Evolutionary conservation across 2,329 filamentous ascomycete genomes (phyloP).

Genomic region (Botrytis porri): DNA sequence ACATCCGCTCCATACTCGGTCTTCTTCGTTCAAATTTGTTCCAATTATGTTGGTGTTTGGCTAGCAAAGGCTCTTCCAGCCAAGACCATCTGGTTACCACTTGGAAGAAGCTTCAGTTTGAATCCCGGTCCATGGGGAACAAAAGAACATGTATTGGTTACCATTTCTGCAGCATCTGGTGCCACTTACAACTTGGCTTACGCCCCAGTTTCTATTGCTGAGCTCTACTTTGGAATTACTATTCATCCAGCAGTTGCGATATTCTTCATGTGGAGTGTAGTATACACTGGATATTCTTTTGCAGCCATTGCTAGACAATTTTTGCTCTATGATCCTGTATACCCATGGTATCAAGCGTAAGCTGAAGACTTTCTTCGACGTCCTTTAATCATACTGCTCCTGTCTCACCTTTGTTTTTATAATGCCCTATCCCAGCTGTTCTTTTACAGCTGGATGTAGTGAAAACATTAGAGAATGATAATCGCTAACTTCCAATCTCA

Average conservation of each 20-base stretch:
- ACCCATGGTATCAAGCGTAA: slow-evolving; percentile 45
- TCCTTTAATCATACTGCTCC: not conserved
- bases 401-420: not conserved
- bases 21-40: slow-evolving; percentile 57
- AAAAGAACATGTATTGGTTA: slow-evolving; percentile 37
- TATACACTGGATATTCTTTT: slow-evolving; percentile 57
- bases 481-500: not conserved
- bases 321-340: slow-evolving; percentile 56
- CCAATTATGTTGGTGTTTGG: slow-evolving; percentile 47
- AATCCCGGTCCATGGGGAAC: slow-evolving; percentile 36
- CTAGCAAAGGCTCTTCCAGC: slow-evolving; percentile 46
- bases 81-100: slow-evolving; percentile 45
- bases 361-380: not conserved
- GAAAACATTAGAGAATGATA: not conserved
- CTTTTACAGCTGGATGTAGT: not conserved
- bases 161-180: slow-evolving; percentile 51
- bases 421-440: not conserved
- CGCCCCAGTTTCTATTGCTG: slow-evolving; percentile 52
- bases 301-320: slow-evolving; percentile 56
- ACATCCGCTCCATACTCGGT: slow-evolving; percentile 54
- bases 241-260: slow-evolving; percentile 53
- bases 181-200: slow-evolving; percentile 52
- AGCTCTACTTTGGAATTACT: slow-evolving; percentile 53
- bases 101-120: slow-evolving; percentile 42
- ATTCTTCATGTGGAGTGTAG: slow-evolving; percentile 59